Conservation (phyloP, 495 filamentous ascomycete genomes). For the Hyaloscypha finlandica region DNA sequence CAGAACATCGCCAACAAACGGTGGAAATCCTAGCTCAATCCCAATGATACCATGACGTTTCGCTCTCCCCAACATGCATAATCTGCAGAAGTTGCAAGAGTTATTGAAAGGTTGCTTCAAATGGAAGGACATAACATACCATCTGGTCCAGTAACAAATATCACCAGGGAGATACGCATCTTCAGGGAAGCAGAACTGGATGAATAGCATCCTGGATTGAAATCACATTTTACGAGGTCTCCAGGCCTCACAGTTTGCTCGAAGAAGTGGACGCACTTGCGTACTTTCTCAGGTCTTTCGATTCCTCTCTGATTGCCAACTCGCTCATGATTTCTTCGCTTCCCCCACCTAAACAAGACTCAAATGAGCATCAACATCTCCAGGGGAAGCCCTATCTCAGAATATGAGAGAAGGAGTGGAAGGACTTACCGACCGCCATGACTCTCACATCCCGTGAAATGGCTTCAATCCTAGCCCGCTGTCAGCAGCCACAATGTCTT, state of each 20-base stretch:
- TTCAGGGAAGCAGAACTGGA: background rate
- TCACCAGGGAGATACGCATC: background rate
- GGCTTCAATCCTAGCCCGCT: conserved; percentile 35
- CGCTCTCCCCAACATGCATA: background rate
- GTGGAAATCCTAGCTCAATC: background rate
- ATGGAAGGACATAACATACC: background rate
- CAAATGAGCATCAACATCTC: background rate
- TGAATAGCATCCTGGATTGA: background rate
- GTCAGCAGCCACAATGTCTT: background rate
- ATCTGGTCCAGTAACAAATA: background rate
- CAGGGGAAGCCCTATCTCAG: background rate
- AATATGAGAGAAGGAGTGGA: background rate
- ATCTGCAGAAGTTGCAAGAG: background rate
- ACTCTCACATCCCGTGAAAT: conserved; percentile 42
- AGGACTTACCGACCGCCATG: conserved; percentile 38
- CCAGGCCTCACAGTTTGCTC: conserved; percentile 25
- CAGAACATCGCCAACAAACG: background rate
- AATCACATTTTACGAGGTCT: background rate
- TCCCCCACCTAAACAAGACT: conserved; percentile 32
- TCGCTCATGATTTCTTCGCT: conserved; percentile 42
- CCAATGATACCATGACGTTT: background rate
- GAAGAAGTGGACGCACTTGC: conserved; percentile 4
- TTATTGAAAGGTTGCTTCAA: background rate
- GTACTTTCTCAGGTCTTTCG: conserved; percentile 31
- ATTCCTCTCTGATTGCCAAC: conserved; percentile 35